These are phyloP conservation scores for Postia placenta DNA, from an alignment of 768 basidiomycete genomes.

Conservation along the genomic window DNA sequence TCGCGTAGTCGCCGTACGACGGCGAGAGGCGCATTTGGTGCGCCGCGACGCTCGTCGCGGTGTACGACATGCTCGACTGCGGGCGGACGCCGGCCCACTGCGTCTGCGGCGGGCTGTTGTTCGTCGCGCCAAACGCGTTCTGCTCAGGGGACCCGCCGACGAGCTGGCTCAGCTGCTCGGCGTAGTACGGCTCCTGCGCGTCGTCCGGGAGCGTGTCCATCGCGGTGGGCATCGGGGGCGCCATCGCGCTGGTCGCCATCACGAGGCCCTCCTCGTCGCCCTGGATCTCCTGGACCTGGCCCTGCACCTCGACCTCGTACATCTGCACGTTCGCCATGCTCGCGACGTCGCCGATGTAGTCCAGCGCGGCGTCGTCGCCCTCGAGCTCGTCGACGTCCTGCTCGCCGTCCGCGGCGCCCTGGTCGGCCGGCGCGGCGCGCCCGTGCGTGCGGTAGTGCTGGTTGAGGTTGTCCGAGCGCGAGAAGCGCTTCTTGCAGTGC, in stretches of 20 bases:
- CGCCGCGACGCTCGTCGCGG: conserved; percentile 11
- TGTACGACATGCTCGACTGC: conserved; percentile 4
- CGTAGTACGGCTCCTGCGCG: conserved; percentile 15
- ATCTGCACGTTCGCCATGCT: conserved; percentile 41
- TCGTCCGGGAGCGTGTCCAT: conserved; percentile 9
- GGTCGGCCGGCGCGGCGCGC: conserved; percentile 27
- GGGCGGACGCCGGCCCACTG: conserved; percentile 34
- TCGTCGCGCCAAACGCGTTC: conserved; percentile 9
- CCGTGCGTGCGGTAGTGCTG: conserved; percentile 85
- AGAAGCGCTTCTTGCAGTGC: conserved; percentile 76
- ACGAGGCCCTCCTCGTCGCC: conserved; percentile 55
- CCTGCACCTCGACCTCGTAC: conserved; percentile 57
- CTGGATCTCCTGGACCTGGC: conserved; percentile 47
- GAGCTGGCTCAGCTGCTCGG: conserved; percentile 9
- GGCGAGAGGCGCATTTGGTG: conserved; percentile 19
- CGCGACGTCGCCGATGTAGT: conserved; percentile 9
- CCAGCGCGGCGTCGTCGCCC: conserved; percentile 15
- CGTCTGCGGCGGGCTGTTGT: conserved; percentile 20
- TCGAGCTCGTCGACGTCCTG: conserved; percentile 32
- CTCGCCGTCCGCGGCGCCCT: conserved; percentile 23
- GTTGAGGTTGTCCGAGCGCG: conserved; percentile 81
- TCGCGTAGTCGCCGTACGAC: conserved; percentile 24
- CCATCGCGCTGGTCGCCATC: conserved; percentile 22
- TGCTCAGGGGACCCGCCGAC: conserved; percentile 16
- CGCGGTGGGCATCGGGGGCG: conserved; percentile 16